A percentile compares a stretch with the other conserved stretches of the same genome.
Conservation (phyloP, 257 asterid genomes). For the Knoxia roxburghii region DNA sequence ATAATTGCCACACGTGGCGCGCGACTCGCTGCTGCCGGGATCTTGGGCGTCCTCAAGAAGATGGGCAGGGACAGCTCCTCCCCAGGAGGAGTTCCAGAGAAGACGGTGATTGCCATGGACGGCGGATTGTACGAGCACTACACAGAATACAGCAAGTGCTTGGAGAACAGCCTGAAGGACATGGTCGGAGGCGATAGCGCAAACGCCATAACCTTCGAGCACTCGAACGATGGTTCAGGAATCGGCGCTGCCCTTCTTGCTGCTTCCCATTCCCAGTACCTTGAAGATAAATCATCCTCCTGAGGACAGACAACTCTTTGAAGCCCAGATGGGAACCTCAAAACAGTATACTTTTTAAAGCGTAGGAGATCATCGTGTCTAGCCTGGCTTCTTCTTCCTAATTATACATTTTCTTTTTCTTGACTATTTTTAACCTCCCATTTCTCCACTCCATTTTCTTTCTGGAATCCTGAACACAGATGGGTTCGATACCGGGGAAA, state of each 20-base stretch:
- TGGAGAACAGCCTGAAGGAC: slow-evolving; percentile 52
- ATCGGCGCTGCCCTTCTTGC: slow-evolving; percentile 90
- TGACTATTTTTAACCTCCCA: not conserved
- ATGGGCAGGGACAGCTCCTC: slow-evolving; percentile 53
- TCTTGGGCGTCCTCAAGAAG: slow-evolving; percentile 66
- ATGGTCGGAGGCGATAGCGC: slow-evolving; percentile 47
- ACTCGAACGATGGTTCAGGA: slow-evolving; percentile 82
- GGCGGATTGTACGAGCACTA: slow-evolving; percentile 82
- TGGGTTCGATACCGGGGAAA: not conserved
- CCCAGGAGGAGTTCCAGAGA: slow-evolving; percentile 32
- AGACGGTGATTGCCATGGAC: slow-evolving; percentile 73
- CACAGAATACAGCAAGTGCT: slow-evolving; percentile 47
- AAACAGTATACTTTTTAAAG: no score
- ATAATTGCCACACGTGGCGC: slow-evolving; percentile 72
- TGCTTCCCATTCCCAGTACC: slow-evolving; percentile 59
- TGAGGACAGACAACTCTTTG: slow-evolving; percentile 7
- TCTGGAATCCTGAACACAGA: no score
- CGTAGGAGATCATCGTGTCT: not conserved
- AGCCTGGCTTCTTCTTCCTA: not conserved
- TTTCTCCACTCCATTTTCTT: not conserved
- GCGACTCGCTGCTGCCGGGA: slow-evolving; percentile 78
- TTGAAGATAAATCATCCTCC: slow-evolving; percentile 22
- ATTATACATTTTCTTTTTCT: not conserved
- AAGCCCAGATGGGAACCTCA: no score
- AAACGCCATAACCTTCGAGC: slow-evolving; percentile 41